These are phyloP conservation scores for Myochromella boudieri DNA, from an alignment of 768 basidiomycete genomes.

Conservation along the genomic window DNA sequence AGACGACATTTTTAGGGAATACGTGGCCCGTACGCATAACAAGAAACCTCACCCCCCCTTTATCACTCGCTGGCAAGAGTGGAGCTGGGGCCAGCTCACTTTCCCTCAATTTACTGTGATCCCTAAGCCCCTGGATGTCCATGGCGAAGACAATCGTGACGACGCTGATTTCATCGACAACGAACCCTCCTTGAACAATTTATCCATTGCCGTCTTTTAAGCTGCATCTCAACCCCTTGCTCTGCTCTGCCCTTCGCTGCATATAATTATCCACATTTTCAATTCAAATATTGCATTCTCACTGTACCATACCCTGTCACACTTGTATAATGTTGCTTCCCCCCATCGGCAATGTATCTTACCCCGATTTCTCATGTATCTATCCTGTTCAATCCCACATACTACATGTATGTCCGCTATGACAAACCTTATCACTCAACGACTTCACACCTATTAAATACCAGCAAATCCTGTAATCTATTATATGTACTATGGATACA, in stretches of 20 bases:
- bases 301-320: no score
- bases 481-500: no score
- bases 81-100: conserved; percentile 45
- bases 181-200: neutral
- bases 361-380: no score
- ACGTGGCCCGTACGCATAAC: conserved; percentile 31
- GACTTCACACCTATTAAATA: no score
- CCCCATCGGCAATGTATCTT: no score
- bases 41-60: conserved; percentile 18
- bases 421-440: no score
- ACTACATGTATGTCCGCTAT: no score
- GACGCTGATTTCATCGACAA: neutral
- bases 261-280: no score
- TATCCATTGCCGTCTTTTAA: neutral
- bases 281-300: no score
- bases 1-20: conserved; percentile 26
- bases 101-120: conserved; percentile 28
- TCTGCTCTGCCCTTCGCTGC: neutral
- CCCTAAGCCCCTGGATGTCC: neutral
- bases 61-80: conserved; percentile 33
- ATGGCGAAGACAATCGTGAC: conserved; percentile 3
- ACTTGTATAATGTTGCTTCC: no score
- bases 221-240: neutral
- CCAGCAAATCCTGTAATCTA: no score
- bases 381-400: no score